Conservation (phyloP, 2,329 filamentous ascomycete species). For the Xylariaceae sp. region DNA sequence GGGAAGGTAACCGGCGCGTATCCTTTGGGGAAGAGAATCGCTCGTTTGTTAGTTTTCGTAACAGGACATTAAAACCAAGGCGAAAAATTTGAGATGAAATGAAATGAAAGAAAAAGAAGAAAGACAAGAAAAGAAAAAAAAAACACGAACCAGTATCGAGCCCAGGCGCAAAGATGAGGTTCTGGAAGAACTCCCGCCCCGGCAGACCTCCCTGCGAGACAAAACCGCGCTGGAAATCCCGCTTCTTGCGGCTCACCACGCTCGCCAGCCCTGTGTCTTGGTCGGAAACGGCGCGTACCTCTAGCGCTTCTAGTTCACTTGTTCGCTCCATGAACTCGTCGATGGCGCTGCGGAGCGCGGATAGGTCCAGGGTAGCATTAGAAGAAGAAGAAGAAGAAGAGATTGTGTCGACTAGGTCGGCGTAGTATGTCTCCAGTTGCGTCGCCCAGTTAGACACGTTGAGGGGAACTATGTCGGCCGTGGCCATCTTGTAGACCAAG, state of each 20-base stretch:
- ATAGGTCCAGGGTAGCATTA: constrained; percentile 33
- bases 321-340: constrained; percentile 32
- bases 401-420: constrained; percentile 32
- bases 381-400: constrained; percentile 29
- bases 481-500: constrained; percentile 35
- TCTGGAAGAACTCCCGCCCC: constrained; percentile 39
- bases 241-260: constrained; percentile 41
- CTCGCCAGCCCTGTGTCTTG: constrained; percentile 29
- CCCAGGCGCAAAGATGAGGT: constrained; percentile 44
- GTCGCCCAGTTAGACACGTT: constrained; percentile 37
- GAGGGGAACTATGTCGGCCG: constrained; percentile 35
- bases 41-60: neutral
- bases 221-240: constrained; percentile 45
- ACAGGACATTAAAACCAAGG: too few species aligned
- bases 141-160: constrained; percentile 38
- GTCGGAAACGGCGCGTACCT: constrained; percentile 26
- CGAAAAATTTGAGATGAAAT: too few species aligned
- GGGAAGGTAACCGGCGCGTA: constrained; percentile 30
- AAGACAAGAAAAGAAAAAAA: neutral
- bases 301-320: constrained; percentile 30
- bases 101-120: neutral
- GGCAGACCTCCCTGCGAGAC: constrained; percentile 43
- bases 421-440: constrained; percentile 35
- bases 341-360: constrained; percentile 35
- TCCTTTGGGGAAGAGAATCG: constrained; percentile 15